These are phyloP conservation scores for Cymbopogon citratus DNA, from an alignment of 176 grass and related monocot genomes.

Conservation along the genomic window DNA sequence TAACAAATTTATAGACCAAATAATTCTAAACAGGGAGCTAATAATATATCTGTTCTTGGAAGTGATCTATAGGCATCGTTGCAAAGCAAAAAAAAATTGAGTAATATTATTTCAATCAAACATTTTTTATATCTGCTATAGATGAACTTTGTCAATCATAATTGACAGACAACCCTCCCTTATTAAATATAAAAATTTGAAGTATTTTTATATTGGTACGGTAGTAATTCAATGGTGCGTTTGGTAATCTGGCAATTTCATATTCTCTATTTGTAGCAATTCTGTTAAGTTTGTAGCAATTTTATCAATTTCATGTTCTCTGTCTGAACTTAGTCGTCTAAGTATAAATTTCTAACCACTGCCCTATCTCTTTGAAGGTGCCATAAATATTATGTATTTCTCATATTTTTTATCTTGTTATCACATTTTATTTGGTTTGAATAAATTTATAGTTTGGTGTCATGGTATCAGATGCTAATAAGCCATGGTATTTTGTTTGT, in stretches of 20 bases:
- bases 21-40: neutral
- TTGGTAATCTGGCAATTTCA: neutral
- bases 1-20: neutral
- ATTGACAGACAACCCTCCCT: neutral
- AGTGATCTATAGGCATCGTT: too few species aligned
- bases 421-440: neutral
- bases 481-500: slow-evolving; percentile 11
- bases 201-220: neutral
- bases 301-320: neutral
- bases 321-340: neutral
- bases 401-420: neutral
- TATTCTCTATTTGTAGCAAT: neutral
- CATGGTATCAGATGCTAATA: neutral
- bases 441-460: neutral
- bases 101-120: neutral
- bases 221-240: neutral
- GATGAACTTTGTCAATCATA: neutral
- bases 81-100: too few species aligned
- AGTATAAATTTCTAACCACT: neutral
- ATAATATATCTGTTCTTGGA: slow-evolving; percentile 5
- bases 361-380: neutral
- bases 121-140: neutral
- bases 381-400: neutral
- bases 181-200: slow-evolving; percentile 1
- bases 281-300: neutral